phyloP scores from a whole-genome alignment of 1,284 basidiomycete species.

The Apiotrichum domesticum region DNA sequence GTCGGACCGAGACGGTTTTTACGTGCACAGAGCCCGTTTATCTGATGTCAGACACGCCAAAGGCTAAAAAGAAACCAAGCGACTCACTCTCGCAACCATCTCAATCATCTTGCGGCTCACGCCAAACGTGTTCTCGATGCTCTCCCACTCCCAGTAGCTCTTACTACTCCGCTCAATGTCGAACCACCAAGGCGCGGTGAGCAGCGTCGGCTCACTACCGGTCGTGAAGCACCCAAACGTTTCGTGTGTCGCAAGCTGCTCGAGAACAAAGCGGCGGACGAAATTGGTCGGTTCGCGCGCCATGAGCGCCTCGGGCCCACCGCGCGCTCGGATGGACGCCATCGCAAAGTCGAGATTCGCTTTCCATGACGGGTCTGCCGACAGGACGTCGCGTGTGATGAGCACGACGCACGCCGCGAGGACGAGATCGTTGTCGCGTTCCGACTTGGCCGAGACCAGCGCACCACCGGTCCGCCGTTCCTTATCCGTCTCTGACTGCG shows the following conservation, averaged over 20 bases:
- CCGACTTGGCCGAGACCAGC: background rate
- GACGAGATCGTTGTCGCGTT: slow-evolving; percentile 7
- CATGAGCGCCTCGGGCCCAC: slow-evolving; percentile 16
- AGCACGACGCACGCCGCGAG: slow-evolving; percentile 15
- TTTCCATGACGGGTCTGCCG: slow-evolving; percentile 13
- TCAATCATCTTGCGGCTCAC: slow-evolving; percentile 18
- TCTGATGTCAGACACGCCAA: background rate
- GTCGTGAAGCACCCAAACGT: slow-evolving; percentile 20
- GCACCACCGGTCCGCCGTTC: background rate
- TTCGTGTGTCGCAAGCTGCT: slow-evolving; percentile 21
- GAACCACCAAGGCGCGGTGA: slow-evolving; percentile 17
- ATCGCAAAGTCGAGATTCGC: slow-evolving; percentile 19
- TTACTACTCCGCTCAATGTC: slow-evolving; percentile 6
- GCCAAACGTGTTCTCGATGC: slow-evolving; percentile 19
- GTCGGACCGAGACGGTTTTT: slow-evolving; percentile 6
- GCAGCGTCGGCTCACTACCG: slow-evolving; percentile 15
- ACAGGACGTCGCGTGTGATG: slow-evolving; percentile 17
- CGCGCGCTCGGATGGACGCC: slow-evolving; percentile 8
- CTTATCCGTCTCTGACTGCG: background rate
- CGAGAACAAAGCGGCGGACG: slow-evolving; percentile 17
- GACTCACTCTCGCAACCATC: slow-evolving; percentile 16
- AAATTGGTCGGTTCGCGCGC: slow-evolving; percentile 6
- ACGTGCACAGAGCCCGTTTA: slow-evolving; percentile 2
- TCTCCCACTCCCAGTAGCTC: slow-evolving; percentile 16
- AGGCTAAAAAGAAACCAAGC: too few relatives aligned